Conservation (phyloP, 495 filamentous ascomycete genomes). For the Penicillium dipodomyicola region DNA sequence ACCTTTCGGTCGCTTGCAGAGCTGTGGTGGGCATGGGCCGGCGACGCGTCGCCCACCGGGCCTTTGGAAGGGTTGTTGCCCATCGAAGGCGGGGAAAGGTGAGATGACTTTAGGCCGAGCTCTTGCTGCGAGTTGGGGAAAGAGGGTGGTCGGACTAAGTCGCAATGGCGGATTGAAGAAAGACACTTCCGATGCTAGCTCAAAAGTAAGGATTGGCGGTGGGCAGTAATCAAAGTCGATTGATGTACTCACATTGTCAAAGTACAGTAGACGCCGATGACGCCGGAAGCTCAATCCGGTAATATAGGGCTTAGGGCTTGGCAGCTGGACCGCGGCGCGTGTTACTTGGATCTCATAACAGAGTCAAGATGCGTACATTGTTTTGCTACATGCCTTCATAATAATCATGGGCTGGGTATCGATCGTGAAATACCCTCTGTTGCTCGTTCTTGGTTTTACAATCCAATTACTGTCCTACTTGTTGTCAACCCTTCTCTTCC, state of each 20-base stretch:
- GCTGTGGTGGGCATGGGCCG: constrained; percentile 26
- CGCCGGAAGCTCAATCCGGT: constrained; percentile 20
- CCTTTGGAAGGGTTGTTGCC: constrained; percentile 53
- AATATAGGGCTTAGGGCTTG: constrained; percentile 30
- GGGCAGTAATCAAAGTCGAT: constrained; percentile 8
- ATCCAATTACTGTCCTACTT: constrained; percentile 37
- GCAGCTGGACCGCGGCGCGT: constrained; percentile 1
- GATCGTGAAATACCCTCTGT: not conserved
- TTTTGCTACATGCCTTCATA: constrained; percentile 1
- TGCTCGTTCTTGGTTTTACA: constrained; percentile 34
- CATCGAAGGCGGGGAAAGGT: constrained; percentile 40
- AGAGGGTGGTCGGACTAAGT: constrained; percentile 18
- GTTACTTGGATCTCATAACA: constrained; percentile 10
- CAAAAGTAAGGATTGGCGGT: constrained; percentile 15
- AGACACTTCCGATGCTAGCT: constrained; percentile 12
- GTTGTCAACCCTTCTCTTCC: constrained; percentile 28
- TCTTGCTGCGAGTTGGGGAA: constrained; percentile 7
- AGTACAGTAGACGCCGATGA: constrained; percentile 25
- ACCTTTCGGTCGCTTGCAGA: constrained; percentile 38
- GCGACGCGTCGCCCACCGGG: constrained; percentile 37
- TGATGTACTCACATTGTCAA: constrained; percentile 12
- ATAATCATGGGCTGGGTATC: constrained; percentile 14
- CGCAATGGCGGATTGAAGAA: constrained; percentile 27
- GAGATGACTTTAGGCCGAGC: constrained; percentile 4
- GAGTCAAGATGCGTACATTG: constrained; percentile 3